A percentile compares a stretch with the other conserved stretches of the same genome.
Evolutionary conservation across 2,329 filamentous ascomycete genomes (phyloP).

Genomic region (Penicillium sp.): DNA sequence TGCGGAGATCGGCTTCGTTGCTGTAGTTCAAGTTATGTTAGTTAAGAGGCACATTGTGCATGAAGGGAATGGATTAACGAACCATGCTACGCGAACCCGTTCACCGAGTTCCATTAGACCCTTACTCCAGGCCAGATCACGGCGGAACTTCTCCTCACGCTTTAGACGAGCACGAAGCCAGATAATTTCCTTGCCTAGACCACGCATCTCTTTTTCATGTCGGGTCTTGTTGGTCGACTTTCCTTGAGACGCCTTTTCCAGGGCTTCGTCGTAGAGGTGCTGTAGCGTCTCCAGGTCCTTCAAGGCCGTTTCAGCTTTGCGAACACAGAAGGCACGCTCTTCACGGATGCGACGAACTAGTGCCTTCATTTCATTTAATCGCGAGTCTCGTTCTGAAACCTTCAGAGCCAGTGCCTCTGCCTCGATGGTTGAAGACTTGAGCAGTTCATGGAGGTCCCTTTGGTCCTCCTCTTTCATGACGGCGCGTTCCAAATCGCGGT

Average conservation of each 20-base stretch:
- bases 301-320: conserved; percentile 41
- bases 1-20: conserved; percentile 85
- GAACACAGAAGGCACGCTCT: conserved; percentile 43
- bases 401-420: conserved; percentile 70
- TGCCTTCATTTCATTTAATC: conserved; percentile 54
- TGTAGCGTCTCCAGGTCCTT: conserved; percentile 49
- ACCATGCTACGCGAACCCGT: conserved; percentile 68
- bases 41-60: neutral
- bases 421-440: conserved; percentile 50
- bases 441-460: conserved; percentile 46
- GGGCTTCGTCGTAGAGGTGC: conserved; percentile 64
- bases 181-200: conserved; percentile 83
- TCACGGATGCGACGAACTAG: conserved; percentile 66
- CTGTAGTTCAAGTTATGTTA: conserved; percentile 49
- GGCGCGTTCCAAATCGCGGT: conserved; percentile 54
- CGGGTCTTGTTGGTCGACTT: conserved; percentile 46
- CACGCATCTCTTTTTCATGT: conserved; percentile 68
- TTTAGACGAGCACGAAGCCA: conserved; percentile 82
- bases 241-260: conserved; percentile 45
- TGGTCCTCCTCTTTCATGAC: conserved; percentile 46
- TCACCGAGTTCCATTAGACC: conserved; percentile 81
- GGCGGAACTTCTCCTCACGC: conserved; percentile 77
- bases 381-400: conserved; percentile 66
- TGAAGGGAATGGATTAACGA: conserved; percentile 45
- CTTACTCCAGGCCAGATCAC: conserved; percentile 83